Evolutionary conservation across 2,329 filamentous ascomycete genomes (phyloP), one percentile per base, ranked within the genome.

Genomic region (Arthrobotrys megalospora): DNA sequence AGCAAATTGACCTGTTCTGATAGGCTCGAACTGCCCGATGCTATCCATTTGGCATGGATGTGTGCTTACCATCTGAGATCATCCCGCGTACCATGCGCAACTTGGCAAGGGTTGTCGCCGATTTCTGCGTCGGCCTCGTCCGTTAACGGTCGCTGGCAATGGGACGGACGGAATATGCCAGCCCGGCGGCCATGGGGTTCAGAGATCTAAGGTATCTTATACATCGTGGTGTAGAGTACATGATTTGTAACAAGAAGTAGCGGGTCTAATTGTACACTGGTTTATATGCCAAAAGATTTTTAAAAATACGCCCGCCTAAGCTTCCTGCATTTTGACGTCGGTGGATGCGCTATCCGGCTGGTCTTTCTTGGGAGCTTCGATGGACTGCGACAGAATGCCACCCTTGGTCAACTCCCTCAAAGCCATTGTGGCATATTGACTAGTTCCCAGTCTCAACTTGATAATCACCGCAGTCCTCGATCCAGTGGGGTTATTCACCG

Each of bases 361-460:
- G 63, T 62, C 43, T 43, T 60, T 60, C 53, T 53, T 58, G 7
- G 48, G 50, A 19, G 43, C 63, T 24, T 48, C 24, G 0, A 14
- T 43, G 24, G 58, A 24, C 14, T 65, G 92, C 6, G 87, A 86
- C 82, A 86, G 86, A 4, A 90, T 86, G 11, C 89, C 90, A 1
- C 90, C 89, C 82, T 90, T 91, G 87, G 93, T 94, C 79, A 96
- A 84, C 85, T 96, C 93, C 66, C 93, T 86, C 80, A 96, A 83
- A 11, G 92, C 92, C 87, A 96, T 93, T 0, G 93, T 96, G 0
- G 93, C 93, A 85, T 96, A 96, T 82, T 93, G 91, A 82, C 92
- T 94, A 60, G 90, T 90, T 0, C 90, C 91, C 32, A 96, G 87
- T 83, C 93, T 91, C 84, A 96, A 89, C 83, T 90, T 93, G 81